Conservation (phyloP, 2,329 filamentous ascomycete species). For the Ampelomyces quisqualis region DNA sequence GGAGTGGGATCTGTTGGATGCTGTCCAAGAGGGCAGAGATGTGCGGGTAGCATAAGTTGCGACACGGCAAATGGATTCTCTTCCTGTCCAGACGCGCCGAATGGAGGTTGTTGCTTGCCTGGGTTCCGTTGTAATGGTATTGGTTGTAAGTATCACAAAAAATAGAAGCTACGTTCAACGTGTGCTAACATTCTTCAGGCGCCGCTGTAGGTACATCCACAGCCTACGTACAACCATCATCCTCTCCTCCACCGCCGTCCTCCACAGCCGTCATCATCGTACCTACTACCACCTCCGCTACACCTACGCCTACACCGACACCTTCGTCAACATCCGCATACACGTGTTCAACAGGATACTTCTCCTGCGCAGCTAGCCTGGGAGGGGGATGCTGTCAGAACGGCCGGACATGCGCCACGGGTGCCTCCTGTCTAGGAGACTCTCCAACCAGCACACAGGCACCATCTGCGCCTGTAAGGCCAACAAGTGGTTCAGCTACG, state of each 20-base stretch:
- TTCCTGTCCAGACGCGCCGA: conserved; percentile 63
- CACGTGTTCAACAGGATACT: conserved; percentile 49
- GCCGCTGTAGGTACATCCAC: conserved; percentile 34
- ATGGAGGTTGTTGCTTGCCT: conserved; percentile 74
- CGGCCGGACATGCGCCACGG: conserved; percentile 47
- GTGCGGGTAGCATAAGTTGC: conserved; percentile 66
- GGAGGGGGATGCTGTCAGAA: conserved; percentile 54
- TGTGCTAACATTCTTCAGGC: conserved; percentile 21
- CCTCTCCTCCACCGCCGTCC: conserved; percentile 29
- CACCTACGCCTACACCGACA: conserved; percentile 11
- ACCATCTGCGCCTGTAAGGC: conserved; percentile 46
- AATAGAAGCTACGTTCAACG: too few relatives aligned
- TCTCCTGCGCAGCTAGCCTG: conserved; percentile 49
- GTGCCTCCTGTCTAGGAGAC: conserved; percentile 42
- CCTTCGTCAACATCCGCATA: conserved; percentile 36
- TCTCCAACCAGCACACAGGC: conserved; percentile 37
- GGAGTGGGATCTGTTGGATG: conserved; percentile 71
- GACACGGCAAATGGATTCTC: conserved; percentile 58
- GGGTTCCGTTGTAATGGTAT: conserved; percentile 69
- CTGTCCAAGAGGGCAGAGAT: conserved; percentile 66
- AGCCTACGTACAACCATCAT: conserved; percentile 33
- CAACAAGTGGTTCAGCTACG: conserved; percentile 47
- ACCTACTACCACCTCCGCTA: conserved; percentile 24
- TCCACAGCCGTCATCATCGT: conserved; percentile 45
- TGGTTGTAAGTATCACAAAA: conserved; percentile 64